phyloP scores from a whole-genome alignment of 2,329 filamentous ascomycete species.

The Ceratocystis variospora region DNA sequence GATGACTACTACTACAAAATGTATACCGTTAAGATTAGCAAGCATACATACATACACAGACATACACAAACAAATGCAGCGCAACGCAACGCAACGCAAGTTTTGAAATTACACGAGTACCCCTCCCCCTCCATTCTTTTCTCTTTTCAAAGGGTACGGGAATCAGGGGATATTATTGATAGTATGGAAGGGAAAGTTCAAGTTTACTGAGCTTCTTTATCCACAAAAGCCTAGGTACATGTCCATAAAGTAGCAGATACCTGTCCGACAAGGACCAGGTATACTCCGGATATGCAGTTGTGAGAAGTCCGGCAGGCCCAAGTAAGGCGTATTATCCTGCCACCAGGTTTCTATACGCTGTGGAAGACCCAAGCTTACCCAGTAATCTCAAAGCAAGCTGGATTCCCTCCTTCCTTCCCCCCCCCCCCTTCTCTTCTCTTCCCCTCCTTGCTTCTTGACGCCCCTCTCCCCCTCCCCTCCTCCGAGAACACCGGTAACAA shows the following conservation, averaged over 20 bases:
- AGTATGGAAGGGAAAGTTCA: not conserved
- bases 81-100: too few relatives aligned
- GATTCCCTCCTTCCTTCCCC: not conserved
- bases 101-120: too few relatives aligned
- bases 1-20: too few relatives aligned
- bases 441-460: too few relatives aligned
- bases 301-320: not conserved
- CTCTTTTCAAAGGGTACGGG: too few relatives aligned
- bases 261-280: not conserved
- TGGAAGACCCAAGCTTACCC: not conserved
- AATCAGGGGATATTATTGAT: not conserved
- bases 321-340: not conserved
- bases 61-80: not conserved
- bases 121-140: too few relatives aligned
- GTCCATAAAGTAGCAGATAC: not conserved
- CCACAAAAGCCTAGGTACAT: too few relatives aligned
- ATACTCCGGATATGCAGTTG: slow-evolving; percentile 1
- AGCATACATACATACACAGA: not conserved
- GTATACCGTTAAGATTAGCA: not conserved
- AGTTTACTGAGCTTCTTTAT: not conserved
- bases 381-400: not conserved
- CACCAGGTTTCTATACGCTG: not conserved
- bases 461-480: not conserved
- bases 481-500: not conserved
- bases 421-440: not conserved